Evolutionary conservation across 2,329 filamentous ascomycete genomes (phyloP).

Genomic region (Colletotrichum camelliae): DNA sequence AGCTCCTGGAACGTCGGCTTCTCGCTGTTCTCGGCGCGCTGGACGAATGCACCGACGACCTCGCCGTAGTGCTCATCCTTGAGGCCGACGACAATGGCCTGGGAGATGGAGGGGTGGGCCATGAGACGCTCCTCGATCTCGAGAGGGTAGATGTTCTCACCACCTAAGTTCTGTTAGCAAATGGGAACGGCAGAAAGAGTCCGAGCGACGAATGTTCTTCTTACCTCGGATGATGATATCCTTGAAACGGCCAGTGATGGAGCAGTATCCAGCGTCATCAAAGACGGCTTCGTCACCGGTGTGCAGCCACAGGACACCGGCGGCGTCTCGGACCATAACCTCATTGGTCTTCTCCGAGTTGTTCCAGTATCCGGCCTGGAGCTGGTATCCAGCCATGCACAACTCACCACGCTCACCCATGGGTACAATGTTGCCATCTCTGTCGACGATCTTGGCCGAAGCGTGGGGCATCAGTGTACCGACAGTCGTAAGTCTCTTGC

Average conservation of each 20-base stretch:
- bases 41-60: conserved; percentile 71
- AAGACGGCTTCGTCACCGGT: conserved; percentile 75
- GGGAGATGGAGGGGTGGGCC: conserved; percentile 63
- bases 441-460: conserved; percentile 78
- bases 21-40: conserved; percentile 36
- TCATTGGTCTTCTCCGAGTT: conserved; percentile 77
- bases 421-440: conserved; percentile 68
- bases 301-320: conserved; percentile 64
- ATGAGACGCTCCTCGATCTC: conserved; percentile 79
- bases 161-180: conserved; percentile 49
- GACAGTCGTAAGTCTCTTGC: conserved; percentile 72
- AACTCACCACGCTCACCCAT: conserved; percentile 75
- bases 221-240: conserved; percentile 78
- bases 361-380: conserved; percentile 71
- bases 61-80: conserved; percentile 76
- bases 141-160: conserved; percentile 76
- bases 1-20: conserved; percentile 59
- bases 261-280: conserved; percentile 72
- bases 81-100: conserved; percentile 74
- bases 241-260: conserved; percentile 78
- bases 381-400: conserved; percentile 79
- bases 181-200: neutral
- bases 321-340: conserved; percentile 57
- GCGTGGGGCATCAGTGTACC: conserved; percentile 79
- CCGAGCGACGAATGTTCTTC: conserved; percentile 12